These are phyloP conservation scores for Hypoxylon fragiforme DNA, from an alignment of 495 filamentous ascomycete species.

Conservation along the genomic window DNA sequence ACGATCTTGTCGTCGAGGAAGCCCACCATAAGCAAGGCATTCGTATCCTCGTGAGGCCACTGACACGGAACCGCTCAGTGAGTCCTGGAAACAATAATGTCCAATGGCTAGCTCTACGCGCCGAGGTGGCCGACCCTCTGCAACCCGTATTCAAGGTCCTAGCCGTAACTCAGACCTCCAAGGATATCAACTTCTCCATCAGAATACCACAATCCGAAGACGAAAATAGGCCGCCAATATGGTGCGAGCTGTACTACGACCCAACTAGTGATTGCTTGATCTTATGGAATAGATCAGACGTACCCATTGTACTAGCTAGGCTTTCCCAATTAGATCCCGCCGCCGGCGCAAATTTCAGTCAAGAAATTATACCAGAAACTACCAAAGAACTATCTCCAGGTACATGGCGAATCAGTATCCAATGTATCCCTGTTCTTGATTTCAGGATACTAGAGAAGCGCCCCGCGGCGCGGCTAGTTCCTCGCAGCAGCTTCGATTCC, in stretches of 20 bases:
- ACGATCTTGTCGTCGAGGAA: conserved; percentile 49
- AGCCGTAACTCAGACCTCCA: conserved; percentile 53
- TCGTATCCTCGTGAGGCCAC: conserved; percentile 52
- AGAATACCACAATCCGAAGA: conserved; percentile 48
- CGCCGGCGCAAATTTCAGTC: conserved; percentile 35
- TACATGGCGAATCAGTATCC: conserved; percentile 52
- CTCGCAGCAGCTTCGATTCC: conserved; percentile 26
- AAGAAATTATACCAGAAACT: conserved; percentile 46
- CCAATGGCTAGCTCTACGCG: conserved; percentile 48
- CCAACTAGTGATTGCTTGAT: conserved; percentile 54
- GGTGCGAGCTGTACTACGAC: conserved; percentile 55
- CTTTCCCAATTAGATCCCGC: conserved; percentile 36
- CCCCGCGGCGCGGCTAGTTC: conserved; percentile 38
- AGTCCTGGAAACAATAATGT: conserved; percentile 51
- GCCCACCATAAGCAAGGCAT: conserved; percentile 45
- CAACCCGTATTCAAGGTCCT: conserved; percentile 50
- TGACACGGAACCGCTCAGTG: conserved; percentile 50
- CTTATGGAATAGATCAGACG: conserved; percentile 49
- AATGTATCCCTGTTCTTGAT: conserved; percentile 48
- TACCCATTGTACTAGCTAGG: conserved; percentile 47
- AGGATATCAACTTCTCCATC: conserved; percentile 55
- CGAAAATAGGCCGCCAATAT: conserved; percentile 43
- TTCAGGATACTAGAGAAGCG: conserved; percentile 54
- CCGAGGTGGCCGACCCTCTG: conserved; percentile 47
- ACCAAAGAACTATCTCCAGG: conserved; percentile 48